These are phyloP conservation scores for Tausonia pullulans DNA, from an alignment of 1,284 basidiomycete genomes.

Conservation along the genomic window DNA sequence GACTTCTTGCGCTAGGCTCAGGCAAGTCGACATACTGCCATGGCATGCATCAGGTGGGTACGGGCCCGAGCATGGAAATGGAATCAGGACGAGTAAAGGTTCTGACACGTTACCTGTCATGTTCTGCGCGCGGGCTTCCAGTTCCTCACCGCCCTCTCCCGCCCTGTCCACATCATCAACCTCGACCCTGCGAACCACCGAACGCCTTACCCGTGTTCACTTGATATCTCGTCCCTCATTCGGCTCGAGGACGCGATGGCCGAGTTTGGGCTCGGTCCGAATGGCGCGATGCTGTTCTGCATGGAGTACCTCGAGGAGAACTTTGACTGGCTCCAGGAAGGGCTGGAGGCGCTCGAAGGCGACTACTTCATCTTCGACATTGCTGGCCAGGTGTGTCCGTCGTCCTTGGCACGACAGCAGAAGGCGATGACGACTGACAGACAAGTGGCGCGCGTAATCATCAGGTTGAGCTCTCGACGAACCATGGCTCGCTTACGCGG, in stretches of 20 bases:
- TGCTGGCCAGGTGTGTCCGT: slow-evolving; percentile 46
- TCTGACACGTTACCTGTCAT: neutral
- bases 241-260: slow-evolving; percentile 82
- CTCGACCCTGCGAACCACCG: slow-evolving; percentile 86
- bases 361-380: slow-evolving; percentile 89
- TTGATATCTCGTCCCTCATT: slow-evolving; percentile 78
- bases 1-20: slow-evolving; percentile 25
- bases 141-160: slow-evolving; percentile 71
- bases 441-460: neutral
- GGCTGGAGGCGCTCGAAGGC: slow-evolving; percentile 52
- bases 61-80: neutral
- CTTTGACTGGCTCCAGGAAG: slow-evolving; percentile 79
- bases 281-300: slow-evolving; percentile 93
- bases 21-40: slow-evolving; percentile 92
- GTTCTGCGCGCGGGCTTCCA: neutral
- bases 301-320: slow-evolving; percentile 96
- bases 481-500: slow-evolving; percentile 75
- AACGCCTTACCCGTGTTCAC: slow-evolving; percentile 73
- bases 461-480: slow-evolving; percentile 95
- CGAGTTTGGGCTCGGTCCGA: slow-evolving; percentile 77
- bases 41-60: slow-evolving; percentile 63
- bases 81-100: neutral
- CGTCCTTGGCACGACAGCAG: neutral
- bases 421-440: neutral
- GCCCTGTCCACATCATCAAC: slow-evolving; percentile 84